Conservation (phyloP, 1,284 basidiomycete species). For the Ceratobasidium sp. region DNA sequence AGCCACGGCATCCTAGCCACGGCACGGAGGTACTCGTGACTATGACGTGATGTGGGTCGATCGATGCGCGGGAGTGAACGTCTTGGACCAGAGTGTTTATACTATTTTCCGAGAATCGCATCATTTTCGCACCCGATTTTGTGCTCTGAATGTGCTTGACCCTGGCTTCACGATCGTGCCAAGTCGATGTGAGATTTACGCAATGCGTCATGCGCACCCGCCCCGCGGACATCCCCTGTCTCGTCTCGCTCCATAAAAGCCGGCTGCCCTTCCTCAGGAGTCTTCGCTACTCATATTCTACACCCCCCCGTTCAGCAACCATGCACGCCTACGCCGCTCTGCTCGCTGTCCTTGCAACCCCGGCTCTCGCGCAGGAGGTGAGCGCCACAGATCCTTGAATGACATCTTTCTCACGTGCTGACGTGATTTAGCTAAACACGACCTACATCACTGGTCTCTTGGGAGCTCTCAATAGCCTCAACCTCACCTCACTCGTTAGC, state of each 20-base stretch:
- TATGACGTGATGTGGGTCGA: slow-evolving; percentile 8
- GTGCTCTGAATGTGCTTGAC: slow-evolving; percentile 2
- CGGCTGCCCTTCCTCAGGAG: background rate
- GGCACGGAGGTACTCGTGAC: too few relatives aligned
- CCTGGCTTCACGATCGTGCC: slow-evolving; percentile 10
- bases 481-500: slow-evolving; percentile 60
- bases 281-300: too few relatives aligned
- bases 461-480: slow-evolving; percentile 56
- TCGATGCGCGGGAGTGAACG: too few relatives aligned
- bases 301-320: too few relatives aligned
- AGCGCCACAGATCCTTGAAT: background rate
- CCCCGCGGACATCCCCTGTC: too few relatives aligned
- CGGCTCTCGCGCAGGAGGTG: slow-evolving; percentile 49
- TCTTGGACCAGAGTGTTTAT: too few relatives aligned
- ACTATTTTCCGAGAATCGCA: background rate
- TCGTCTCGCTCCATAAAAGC: slow-evolving; percentile 6
- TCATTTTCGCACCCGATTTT: background rate
- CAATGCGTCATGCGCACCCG: slow-evolving; percentile 1
- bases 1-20: too few relatives aligned
- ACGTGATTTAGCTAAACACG: slow-evolving; percentile 51
- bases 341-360: slow-evolving; percentile 48
- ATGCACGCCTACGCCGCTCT: slow-evolving; percentile 51
- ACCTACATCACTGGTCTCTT: slow-evolving; percentile 57
- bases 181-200: background rate
- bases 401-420: background rate